phyloP scores from a whole-genome alignment of 352 stramenopile species.

The Pythium aphanidermatum region DNA sequence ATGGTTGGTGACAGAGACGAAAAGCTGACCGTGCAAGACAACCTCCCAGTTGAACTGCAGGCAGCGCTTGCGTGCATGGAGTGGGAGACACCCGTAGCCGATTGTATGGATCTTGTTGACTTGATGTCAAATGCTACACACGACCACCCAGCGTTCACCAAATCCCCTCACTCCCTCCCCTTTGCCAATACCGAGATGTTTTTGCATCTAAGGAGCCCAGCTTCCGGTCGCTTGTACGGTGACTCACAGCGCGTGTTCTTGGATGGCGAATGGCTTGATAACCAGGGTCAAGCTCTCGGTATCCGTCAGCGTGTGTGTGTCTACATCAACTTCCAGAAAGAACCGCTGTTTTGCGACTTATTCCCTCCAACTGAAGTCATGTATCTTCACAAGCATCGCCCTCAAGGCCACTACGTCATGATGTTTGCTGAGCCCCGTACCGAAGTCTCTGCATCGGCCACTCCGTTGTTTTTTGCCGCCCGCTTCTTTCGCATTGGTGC shows the following conservation, averaged over 20 bases:
- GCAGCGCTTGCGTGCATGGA: conserved; percentile 32
- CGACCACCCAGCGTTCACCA: conserved; percentile 12
- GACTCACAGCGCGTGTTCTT: conserved; percentile 36
- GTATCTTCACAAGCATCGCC: conserved; percentile 20
- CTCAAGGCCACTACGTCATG: conserved; percentile 34
- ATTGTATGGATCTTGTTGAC: conserved; percentile 32
- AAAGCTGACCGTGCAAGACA: not conserved
- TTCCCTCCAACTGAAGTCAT: conserved; percentile 24
- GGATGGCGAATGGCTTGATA: conserved; percentile 28
- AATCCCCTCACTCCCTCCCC: conserved; percentile 1
- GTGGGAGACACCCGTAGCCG: conserved; percentile 10
- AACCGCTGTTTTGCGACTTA: conserved; percentile 19
- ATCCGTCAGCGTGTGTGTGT: conserved; percentile 32
- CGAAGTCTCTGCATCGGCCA: conserved; percentile 1
- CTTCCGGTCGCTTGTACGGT: conserved; percentile 23
- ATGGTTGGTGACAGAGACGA: not conserved
- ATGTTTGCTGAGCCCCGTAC: conserved; percentile 30
- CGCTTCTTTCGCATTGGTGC: conserved; percentile 28
- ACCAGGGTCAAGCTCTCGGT: not conserved
- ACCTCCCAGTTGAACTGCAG: conserved; percentile 33
- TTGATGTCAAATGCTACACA: conserved; percentile 15
- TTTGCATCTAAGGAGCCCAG: conserved; percentile 27
- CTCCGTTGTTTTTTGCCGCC: conserved; percentile 27
- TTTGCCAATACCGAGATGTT: not conserved
- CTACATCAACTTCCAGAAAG: conserved; percentile 16